Percentiles rank a stretch among this genome's conserved stretches.
phyloP scores from a whole-genome alignment of 176 grass and related monocot species.

The Carex kokanica region DNA sequence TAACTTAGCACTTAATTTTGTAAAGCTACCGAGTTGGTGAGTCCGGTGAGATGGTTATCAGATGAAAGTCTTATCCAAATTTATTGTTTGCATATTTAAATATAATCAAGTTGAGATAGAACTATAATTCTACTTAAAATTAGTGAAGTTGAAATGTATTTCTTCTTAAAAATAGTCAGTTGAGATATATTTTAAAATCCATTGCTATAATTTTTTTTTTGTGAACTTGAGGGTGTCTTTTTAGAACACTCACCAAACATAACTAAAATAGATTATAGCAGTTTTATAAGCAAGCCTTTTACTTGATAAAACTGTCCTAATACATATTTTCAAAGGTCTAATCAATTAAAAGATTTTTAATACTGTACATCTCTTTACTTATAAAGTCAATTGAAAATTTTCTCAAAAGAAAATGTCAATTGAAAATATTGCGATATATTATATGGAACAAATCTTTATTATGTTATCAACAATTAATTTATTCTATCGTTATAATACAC shows the following conservation, averaged over 20 bases:
- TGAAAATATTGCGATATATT: neutral
- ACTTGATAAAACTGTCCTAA: no score
- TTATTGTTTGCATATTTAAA: neutral
- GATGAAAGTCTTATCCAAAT: neutral
- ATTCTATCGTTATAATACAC: no score
- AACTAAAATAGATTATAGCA: neutral
- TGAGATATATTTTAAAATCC: neutral
- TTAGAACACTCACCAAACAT: neutral
- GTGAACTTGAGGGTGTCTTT: no score
- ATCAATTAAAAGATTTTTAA: no score
- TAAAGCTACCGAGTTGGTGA: neutral
- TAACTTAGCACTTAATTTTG: conserved; percentile 1
- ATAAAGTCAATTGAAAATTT: neutral
- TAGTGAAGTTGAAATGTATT: neutral
- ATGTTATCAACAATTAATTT: no score
- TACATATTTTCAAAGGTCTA: no score
- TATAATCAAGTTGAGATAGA: neutral
- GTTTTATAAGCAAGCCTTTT: no score
- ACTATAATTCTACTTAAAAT: neutral
- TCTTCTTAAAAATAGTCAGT: neutral
- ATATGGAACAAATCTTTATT: neutral
- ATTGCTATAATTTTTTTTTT: no score
- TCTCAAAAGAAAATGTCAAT: neutral
- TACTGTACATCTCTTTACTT: neutral
- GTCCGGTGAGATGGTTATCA: neutral